These are phyloP conservation scores for Euptelea pleiosperma DNA, from an alignment of 164 flowering plant genomes.

Conservation along the genomic window DNA sequence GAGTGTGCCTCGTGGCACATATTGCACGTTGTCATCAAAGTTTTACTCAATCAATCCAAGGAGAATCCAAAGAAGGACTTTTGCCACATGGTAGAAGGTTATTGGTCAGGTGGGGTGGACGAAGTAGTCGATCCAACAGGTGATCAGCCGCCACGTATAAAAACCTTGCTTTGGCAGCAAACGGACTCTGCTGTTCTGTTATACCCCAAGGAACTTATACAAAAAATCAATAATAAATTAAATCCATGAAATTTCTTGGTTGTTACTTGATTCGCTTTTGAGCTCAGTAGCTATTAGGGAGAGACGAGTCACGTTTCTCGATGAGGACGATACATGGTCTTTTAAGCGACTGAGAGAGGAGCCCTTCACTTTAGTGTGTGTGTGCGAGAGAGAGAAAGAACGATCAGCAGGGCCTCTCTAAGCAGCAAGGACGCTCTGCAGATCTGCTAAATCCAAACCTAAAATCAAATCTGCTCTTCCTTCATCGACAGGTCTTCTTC, in stretches of 20 bases:
- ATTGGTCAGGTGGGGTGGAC: not conserved
- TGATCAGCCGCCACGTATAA: not conserved
- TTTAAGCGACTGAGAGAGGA: too few relatives aligned
- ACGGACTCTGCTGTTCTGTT: too few relatives aligned
- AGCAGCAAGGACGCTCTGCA: not conserved
- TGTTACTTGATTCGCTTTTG: not conserved
- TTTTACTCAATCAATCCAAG: too few relatives aligned
- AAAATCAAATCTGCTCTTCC: not conserved
- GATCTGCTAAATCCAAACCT: not conserved
- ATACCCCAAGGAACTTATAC: not conserved
- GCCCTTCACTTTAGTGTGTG: too few relatives aligned
- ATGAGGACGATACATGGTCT: not conserved
- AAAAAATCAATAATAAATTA: not conserved
- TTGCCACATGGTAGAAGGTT: not conserved
- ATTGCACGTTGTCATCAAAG: too few relatives aligned
- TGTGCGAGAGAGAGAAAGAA: not conserved
- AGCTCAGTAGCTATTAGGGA: not conserved
- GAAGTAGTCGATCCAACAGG: too few relatives aligned
- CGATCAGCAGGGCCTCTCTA: not conserved
- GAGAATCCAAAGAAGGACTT: too few relatives aligned
- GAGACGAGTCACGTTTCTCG: constrained; percentile 1
- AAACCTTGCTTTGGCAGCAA: not conserved
- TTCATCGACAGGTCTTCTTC: not conserved
- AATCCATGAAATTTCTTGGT: not conserved
- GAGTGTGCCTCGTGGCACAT: too few relatives aligned